Base-by-base conservation (phyloP, 2,329 filamentous ascomycete species). In the Xylariales sp. region DNA sequence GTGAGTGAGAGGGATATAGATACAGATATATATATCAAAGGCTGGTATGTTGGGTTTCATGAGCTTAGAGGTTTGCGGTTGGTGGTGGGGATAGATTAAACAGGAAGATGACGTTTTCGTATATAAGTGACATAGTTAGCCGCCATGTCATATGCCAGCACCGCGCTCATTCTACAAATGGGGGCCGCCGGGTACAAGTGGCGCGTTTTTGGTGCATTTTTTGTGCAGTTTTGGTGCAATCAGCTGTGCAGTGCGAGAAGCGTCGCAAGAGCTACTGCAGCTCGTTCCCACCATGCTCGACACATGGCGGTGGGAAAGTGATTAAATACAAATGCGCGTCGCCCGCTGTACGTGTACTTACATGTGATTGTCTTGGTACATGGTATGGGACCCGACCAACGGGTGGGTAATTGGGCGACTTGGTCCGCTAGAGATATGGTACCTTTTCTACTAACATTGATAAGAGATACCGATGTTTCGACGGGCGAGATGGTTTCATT, bases 311-410 rank as follows among this genome's bases (percentile, higher is more conserved):
- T 52, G 48, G 45, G 50, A 45, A 50, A 28, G 55, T 23, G 55
- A 41, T 50, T 28, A 46, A 43, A 53, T 32, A n/a, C n/a, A 30
- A 14, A 41, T 18, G 23, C 23, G 23, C 23, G 23, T 18, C 16
- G 12, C 18, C 16, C 18, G 39, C 36, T 30, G 30, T 32, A 34
- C 14, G 14, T 48, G 43, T 55, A 71, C 69, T 70, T 66, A 71
- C 69, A 71, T 69, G 23, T 53, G 69, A 52, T 66, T 49, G 52
- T 64, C 67, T 64, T 43, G 64, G 55, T 49, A 34, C 67, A 69
- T 69, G 64, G 64, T 64, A 43, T 32, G 23, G 23, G 23, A 23
- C 23, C 23, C 23, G 23, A 23, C 41, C 63, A 28, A 53, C 52
- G n/a, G 45, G 50, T 43, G 18, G 48, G 30, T 54, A 30, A 30